Percentiles rank a stretch among this genome's conserved stretches.
Evolutionary conservation across 1,284 basidiomycete genomes (phyloP).

Genomic region (Crucibulum parvulum): DNA sequence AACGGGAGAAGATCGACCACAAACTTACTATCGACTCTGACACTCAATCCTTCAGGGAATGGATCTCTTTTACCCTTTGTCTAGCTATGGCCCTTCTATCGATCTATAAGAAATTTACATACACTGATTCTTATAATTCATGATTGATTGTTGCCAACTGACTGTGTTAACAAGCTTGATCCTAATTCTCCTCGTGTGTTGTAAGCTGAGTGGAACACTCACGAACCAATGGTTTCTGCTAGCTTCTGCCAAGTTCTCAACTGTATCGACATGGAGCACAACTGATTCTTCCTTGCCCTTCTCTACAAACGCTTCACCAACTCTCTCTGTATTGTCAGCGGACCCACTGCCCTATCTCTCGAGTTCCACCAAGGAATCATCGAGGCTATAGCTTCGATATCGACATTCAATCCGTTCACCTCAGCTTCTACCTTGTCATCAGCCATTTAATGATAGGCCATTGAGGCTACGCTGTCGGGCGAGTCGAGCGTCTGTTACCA

Average conservation of each 20-base stretch:
- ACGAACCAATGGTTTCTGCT: conserved; percentile 76
- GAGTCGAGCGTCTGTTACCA: conserved; percentile 4
- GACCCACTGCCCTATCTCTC: conserved; percentile 52
- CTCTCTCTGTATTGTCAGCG: conserved; percentile 68
- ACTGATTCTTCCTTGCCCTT: conserved; percentile 77
- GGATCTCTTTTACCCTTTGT: no score
- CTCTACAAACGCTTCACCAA: conserved; percentile 82
- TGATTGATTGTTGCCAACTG: no score
- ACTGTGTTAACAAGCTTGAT: conserved; percentile 57
- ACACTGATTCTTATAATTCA: no score
- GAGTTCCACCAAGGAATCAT: conserved; percentile 62
- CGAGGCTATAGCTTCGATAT: conserved; percentile 50
- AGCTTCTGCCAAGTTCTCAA: conserved; percentile 73
- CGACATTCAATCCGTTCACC: conserved; percentile 14
- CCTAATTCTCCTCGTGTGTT: conserved; percentile 75
- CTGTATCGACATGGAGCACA: conserved; percentile 70
- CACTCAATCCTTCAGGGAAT: no score
- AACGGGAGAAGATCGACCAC: no score
- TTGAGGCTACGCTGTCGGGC: not conserved
- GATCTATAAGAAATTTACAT: no score
- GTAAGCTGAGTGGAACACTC: conserved; percentile 72
- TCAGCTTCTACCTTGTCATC: conserved; percentile 21
- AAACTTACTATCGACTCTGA: no score
- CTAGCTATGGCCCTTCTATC: no score
- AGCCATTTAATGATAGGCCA: conserved; percentile 16